Base-by-base conservation (phyloP, 1,139 yeast genomes). In the Sugiyamaella sp. region DNA sequence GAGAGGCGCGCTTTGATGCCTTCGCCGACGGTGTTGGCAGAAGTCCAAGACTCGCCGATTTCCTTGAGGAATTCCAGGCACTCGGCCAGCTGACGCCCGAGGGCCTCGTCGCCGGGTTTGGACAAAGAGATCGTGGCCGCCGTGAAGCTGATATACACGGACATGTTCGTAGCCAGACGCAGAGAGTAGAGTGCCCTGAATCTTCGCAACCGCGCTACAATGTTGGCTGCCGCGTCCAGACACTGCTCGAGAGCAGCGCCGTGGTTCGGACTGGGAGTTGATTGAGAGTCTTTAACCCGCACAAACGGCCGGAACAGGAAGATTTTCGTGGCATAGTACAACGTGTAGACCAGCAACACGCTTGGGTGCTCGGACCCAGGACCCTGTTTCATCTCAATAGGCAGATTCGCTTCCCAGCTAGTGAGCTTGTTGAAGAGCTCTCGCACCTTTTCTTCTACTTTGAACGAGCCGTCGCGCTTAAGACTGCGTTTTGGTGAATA, bases 131-230 rank as follows among this genome's bases (percentile, higher is more conserved):
- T 51, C 5, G 64, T 60, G 9, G 66, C 63, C 4, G 66, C 66
- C 10, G 66, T 60, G 48, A 63, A 63, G 4, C 59, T 55, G 22
- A 62, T 60, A 37, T 63, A 62, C 12, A 63, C 63, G 3, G 63
- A 55, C 33, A 60, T 51, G 25, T 62, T 58, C 12, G 61, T 61
- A 10, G 62, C 57, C 39, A 63, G 51, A 10, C 62, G 57, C 45
- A 63, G 47, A 2, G 61, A 33, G 49, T 63, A 63, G 53, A 61
- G 41, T 38, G 41, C 35, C 47, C 55, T 29, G 47, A 54, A 49
- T 39, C 60, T 57, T 40, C 39, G 49, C 24, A 55, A 53, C 14
- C 47, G 52, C 29, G 25, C 46, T 12, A 55, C 46, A 21, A 58
- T 51, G 17, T 53, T 49, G 38, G 41, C 21, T 12, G 50, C 55